Evolutionary conservation across 305 asterid genomes (phyloP).

Genomic region (Solanum hybrid): DNA sequence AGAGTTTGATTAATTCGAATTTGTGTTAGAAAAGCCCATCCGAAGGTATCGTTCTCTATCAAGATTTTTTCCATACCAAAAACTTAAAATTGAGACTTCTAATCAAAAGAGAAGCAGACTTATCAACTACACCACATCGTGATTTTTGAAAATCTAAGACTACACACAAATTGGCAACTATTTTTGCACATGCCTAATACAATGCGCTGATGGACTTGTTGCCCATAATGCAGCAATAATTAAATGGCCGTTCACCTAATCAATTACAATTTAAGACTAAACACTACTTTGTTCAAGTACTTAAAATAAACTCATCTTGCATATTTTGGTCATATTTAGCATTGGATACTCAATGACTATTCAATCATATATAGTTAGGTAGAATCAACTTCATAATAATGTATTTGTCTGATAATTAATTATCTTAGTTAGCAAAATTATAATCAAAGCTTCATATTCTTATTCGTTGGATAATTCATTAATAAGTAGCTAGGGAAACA

Average conservation of each 20-base stretch:
- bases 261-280: background rate
- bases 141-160: background rate
- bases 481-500: background rate
- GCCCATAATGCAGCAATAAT: background rate
- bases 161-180: background rate
- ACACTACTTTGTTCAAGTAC: background rate
- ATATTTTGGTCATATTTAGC: background rate
- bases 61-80: background rate
- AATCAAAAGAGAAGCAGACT: background rate
- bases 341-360: background rate
- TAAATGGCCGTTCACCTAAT: background rate
- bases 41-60: background rate
- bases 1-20: rapidly evolving
- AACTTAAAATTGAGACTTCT: background rate
- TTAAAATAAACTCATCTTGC: background rate
- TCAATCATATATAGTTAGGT: background rate
- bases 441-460: background rate
- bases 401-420: background rate
- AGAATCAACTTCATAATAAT: background rate
- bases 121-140: background rate
- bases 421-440: background rate
- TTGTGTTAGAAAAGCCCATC: background rate
- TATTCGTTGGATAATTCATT: background rate
- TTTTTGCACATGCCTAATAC: background rate
- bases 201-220: background rate